These are phyloP conservation scores for Trichophaea hybrida DNA, from an alignment of 2,329 filamentous ascomycete genomes.

Conservation along the genomic window DNA sequence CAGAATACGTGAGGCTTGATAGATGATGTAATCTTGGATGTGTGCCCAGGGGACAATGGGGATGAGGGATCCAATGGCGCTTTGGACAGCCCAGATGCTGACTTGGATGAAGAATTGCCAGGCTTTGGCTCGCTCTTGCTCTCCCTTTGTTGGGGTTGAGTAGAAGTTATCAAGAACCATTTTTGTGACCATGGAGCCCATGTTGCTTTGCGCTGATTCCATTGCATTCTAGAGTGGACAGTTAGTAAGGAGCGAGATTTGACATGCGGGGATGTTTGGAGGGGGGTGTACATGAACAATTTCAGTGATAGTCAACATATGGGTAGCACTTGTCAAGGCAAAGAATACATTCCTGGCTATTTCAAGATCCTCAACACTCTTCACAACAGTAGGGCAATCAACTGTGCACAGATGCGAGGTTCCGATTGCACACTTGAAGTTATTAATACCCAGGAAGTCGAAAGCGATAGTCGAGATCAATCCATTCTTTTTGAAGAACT, in stretches of 20 bases:
- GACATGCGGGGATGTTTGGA: background rate
- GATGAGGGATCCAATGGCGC: constrained; percentile 8
- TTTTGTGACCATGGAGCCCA: constrained; percentile 12
- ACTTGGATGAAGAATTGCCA: constrained; percentile 11
- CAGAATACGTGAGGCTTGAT: background rate
- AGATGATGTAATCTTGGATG: constrained; percentile 8
- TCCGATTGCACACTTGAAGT: constrained; percentile 21
- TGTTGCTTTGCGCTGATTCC: constrained; percentile 11
- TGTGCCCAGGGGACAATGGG: constrained; percentile 17
- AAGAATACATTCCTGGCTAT: constrained; percentile 19
- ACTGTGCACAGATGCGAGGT: constrained; percentile 9
- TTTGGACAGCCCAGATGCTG: constrained; percentile 15
- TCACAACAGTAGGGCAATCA: constrained; percentile 14
- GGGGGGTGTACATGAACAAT: constrained; percentile 12
- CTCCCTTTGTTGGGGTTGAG: constrained; percentile 6
- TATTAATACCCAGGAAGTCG: constrained; percentile 20
- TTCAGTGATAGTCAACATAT: constrained; percentile 13
- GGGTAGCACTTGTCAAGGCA: constrained; percentile 7
- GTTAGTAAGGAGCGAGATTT: background rate
- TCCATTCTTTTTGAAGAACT: constrained; percentile 15
- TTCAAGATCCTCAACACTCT: constrained; percentile 13
- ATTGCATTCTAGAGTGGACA: constrained; percentile 5
- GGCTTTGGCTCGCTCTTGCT: constrained; percentile 3
- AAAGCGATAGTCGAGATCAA: constrained; percentile 17
- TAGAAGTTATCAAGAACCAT: constrained; percentile 18